Evolutionary conservation across 2,329 filamentous ascomycete species (phyloP), one percentile per base, ranked within the genome.

Genomic region (Graphium sp.): DNA sequence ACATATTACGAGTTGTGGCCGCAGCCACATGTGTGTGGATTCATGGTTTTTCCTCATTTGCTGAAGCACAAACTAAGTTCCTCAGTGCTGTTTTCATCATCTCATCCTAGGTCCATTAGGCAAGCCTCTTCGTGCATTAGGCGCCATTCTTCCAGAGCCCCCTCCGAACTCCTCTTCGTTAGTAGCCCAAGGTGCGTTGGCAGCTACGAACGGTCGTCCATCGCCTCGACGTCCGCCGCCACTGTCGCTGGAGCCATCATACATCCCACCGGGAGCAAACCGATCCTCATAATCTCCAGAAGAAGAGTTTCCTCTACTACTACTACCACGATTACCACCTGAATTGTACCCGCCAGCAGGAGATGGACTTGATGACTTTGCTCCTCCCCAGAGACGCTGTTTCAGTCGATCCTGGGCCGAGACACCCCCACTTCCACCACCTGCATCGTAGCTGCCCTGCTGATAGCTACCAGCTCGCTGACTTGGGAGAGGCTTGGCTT

Each of bases 381-480:
- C 52, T 5, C 30, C 30, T n/a, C 70, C 72, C 62, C 83, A 83
- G 25, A 93, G 55, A 35, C 81, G 60, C 42, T 84, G 81, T 45
- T 83, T 81, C 40, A 94, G 57, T 39, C 81, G 63, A 41, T 92
- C 81, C 53, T 91, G 81, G 28, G 83, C 83, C 13, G 74, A 71
- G 19, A 60, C 60, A 3, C 60, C 55, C 22, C 44, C 44, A 28
- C 52, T 40, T 28, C 45, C 48, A 19, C 33, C 43, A 37, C 41
- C 37, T 41, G 42, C 37, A 41, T 47, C 44, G 37, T 45, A 41
- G 16, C 41, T 50, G 18, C 44, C 40, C 23, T 49, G 67, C 55
- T 89, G 81, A 46, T 83, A 80, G 44, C 77, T 87, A 10, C 76
- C 80, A 11, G 65, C 65, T 30, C 76, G 59, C 51, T 84, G 78